Conservation (phyloP, 2,329 filamentous ascomycete species). For the Phyllosticta ampelicida region DNA sequence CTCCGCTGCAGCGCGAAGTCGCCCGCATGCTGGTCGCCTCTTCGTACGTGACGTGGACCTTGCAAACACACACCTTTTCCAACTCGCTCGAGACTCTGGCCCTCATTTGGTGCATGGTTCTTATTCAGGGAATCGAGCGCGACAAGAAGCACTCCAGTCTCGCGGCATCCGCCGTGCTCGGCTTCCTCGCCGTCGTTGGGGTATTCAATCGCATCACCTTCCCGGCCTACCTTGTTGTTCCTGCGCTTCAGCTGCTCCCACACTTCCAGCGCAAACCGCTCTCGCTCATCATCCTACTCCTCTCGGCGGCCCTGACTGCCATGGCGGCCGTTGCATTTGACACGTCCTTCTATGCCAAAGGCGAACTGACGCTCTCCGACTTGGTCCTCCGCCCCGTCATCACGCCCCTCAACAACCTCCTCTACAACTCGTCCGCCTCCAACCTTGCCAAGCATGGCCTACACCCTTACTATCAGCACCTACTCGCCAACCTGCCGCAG, state of each 20-base stretch:
- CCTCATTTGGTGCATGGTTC: constrained; percentile 84
- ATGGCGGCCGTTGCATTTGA: constrained; percentile 69
- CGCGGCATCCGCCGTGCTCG: constrained; percentile 65
- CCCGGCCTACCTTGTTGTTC: constrained; percentile 81
- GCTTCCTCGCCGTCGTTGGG: constrained; percentile 72
- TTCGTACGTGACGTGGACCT: constrained; percentile 97
- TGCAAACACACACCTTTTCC: constrained; percentile 96
- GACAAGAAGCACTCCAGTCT: constrained; percentile 68
- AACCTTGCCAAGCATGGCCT: constrained; percentile 44
- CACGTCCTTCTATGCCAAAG: constrained; percentile 64
- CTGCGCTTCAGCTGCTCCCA: constrained; percentile 70
- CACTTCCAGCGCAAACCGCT: constrained; percentile 65
- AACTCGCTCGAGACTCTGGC: constrained; percentile 92
- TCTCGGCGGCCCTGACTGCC: constrained; percentile 56
- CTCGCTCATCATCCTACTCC: constrained; percentile 50
- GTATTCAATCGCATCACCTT: constrained; percentile 97
- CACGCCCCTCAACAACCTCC: constrained; percentile 43
- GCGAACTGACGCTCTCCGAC: constrained; percentile 53
- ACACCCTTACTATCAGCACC: constrained; percentile 43
- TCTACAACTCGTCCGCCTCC: constrained; percentile 38
- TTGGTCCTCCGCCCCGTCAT: constrained; percentile 45
- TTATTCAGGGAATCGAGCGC: constrained; percentile 76
- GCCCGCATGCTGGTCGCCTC: constrained; percentile 77
- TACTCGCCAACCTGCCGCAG: constrained; percentile 41
- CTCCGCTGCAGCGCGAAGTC: constrained; percentile 52